These are phyloP conservation scores for Epichloe brachyelytri DNA, from an alignment of 2,329 filamentous ascomycete genomes.

Conservation along the genomic window DNA sequence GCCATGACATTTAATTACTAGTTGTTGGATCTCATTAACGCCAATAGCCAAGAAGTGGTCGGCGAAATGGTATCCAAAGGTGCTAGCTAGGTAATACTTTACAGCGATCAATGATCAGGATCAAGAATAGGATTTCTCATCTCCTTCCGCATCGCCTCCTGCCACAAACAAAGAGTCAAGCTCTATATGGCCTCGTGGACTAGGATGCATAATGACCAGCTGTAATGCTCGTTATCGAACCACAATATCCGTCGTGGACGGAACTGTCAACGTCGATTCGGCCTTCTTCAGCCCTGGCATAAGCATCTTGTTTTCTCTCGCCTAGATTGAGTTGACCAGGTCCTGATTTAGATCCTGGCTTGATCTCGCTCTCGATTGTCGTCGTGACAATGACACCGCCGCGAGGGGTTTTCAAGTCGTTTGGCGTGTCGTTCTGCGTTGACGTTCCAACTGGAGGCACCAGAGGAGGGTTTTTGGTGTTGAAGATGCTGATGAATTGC, in stretches of 20 bases:
- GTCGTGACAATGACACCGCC: conserved; percentile 23
- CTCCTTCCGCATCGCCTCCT: too few species aligned
- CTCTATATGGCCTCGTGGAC: too few species aligned
- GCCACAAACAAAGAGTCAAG: too few species aligned
- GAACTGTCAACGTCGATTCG: neutral
- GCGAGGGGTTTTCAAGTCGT: neutral
- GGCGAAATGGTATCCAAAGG: too few species aligned
- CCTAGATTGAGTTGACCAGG: neutral
- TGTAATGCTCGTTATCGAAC: neutral
- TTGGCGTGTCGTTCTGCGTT: neutral
- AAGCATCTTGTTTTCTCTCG: neutral
- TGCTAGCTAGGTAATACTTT: too few species aligned
- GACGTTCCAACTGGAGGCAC: neutral
- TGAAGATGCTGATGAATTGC: neutral
- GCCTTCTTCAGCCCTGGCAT: neutral
- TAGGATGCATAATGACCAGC: neutral
- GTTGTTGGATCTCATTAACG: too few species aligned
- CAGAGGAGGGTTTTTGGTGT: neutral
- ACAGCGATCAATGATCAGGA: too few species aligned
- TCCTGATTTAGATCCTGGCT: conserved; percentile 9
- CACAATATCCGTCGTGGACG: neutral
- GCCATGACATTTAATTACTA: too few species aligned
- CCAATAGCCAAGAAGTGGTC: too few species aligned
- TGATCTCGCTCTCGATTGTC: conserved; percentile 23
- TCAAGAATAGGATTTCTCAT: too few species aligned